Base-by-base conservation (phyloP, 106 monocot genomes). In the Vanilla planifolia region DNA sequence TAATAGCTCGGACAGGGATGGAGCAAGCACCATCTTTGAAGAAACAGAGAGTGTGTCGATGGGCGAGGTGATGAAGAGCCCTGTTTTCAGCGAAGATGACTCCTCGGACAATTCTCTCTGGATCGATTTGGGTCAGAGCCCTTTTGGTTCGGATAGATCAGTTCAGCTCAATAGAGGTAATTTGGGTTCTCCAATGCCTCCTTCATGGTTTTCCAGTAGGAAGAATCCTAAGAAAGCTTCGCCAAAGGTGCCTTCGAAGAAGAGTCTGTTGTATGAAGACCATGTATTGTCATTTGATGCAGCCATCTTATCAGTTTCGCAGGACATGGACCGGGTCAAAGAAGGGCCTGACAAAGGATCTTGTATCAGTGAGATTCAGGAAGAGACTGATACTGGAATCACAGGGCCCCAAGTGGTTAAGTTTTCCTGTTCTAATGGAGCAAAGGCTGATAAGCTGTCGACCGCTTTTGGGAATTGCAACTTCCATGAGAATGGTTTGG, bases 21-120 rank as follows among this genome's bases (percentile, higher is more conserved):
- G 80, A 34, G 83, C 72, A 4, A 92, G 86, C 59, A 77, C 84
- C 14, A 78, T 87, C 45, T 81, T 75, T 75, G 88, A 92, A 68
- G 88, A 86, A 68, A 73, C 70, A 23, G 95, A 90, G 53, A 85
- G 79, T 64, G 59, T 82, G 63, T 90, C 95, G 0, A 64, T 84
- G 53, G 95, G 90, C 1, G 90, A 96, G 60, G 78, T 96, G 24
- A 90, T 91, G 81, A 96, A 77, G 76, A 96, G 95, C 70, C 95
- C 95, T 0, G 67, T 84, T 17, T 96, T 90, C 62, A 90, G 86
- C 39, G 90, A 96, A 46, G 95, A 96, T 67, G 95, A 76, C 22
- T 83, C 83, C 0, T 86, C 86, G 9, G 90, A 96, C 10, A 81
- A 75, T 53, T 73, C 86, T 34, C 77, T 84, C 58, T 96, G 90